Evolutionary conservation across 768 basidiomycete species (phyloP).

Genomic region (Boletellus ananas): DNA sequence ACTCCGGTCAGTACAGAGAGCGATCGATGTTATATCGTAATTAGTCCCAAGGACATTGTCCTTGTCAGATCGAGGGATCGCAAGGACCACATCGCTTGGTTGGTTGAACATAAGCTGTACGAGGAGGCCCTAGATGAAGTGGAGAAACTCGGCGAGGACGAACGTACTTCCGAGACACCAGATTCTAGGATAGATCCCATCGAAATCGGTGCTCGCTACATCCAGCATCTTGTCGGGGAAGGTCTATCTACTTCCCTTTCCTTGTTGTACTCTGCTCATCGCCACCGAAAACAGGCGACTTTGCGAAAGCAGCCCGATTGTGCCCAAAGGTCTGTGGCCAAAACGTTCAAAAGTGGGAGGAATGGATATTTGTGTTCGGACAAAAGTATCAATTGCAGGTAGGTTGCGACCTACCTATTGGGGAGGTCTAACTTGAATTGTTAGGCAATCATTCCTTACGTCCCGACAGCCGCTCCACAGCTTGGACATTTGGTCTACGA

Average conservation of each 20-base stretch:
- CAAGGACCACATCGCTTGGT: conserved; percentile 88
- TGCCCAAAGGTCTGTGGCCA: conserved; percentile 83
- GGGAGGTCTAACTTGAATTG: background rate
- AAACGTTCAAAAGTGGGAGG: conserved; percentile 85
- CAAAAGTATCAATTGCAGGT: conserved; percentile 79
- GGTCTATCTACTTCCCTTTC: conserved; percentile 42
- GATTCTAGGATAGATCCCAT: conserved; percentile 48
- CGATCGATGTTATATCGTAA: conserved; percentile 69
- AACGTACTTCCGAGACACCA: conserved; percentile 28
- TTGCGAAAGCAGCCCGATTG: conserved; percentile 73
- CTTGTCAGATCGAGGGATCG: conserved; percentile 84
- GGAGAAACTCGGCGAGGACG: conserved; percentile 51
- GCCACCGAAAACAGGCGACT: conserved; percentile 45
- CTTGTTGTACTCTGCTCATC: background rate
- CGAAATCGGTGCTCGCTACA: conserved; percentile 81
- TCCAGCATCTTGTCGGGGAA: conserved; percentile 79
- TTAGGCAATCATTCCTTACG: conserved; percentile 83
- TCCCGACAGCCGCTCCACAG: conserved; percentile 80
- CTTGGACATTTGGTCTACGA: conserved; percentile 87
- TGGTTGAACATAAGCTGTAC: conserved; percentile 80
- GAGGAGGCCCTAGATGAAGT: conserved; percentile 86
- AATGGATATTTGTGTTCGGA: conserved; percentile 90
- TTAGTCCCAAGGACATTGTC: conserved; percentile 84
- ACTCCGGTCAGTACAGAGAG: conserved; percentile 14
- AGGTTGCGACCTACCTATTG: conserved; percentile 16